Conservation (phyloP, 108 stramenopile genomes). For the Cafeteria roenbergensis region DNA sequence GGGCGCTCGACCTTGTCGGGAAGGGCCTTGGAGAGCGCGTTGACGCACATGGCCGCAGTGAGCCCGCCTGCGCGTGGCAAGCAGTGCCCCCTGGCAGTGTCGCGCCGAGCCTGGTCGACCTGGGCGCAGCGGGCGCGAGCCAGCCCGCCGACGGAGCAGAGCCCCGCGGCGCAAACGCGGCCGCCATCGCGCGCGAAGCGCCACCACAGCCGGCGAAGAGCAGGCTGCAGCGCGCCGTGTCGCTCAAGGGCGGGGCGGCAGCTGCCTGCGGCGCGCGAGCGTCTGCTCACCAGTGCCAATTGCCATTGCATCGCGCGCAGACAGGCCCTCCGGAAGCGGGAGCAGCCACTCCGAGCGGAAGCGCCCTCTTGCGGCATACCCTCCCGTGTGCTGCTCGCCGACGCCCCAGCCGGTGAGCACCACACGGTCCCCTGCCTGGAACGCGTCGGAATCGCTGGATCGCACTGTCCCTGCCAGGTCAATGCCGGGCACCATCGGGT, state of each 20-base stretch:
- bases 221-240: no score
- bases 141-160: no score
- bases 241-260: conserved; percentile 18
- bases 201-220: no score
- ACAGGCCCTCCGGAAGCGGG: conserved; percentile 4
- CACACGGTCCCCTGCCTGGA: neutral
- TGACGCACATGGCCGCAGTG: no score
- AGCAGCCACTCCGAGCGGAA: conserved; percentile 27
- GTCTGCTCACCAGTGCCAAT: conserved; percentile 38
- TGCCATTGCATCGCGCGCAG: conserved; percentile 15
- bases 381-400: conserved; percentile 25
- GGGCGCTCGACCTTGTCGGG: conserved; percentile 16
- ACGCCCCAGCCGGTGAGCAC: conserved; percentile 10
- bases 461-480: conserved; percentile 26
- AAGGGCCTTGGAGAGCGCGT: no score
- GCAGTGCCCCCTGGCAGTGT: no score
- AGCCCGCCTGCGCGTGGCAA: no score
- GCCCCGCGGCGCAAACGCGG: no score
- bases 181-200: no score
- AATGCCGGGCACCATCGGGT: conserved; percentile 33
- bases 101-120: no score
- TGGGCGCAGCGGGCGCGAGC: no score
- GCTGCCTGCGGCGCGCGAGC: conserved; percentile 25
- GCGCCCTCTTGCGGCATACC: conserved; percentile 20
- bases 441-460: neutral